A percentile compares a stretch with the other conserved stretches of the same genome.
Conservation (phyloP, 495 filamentous ascomycete species). For the Tricharina praecox region DNA sequence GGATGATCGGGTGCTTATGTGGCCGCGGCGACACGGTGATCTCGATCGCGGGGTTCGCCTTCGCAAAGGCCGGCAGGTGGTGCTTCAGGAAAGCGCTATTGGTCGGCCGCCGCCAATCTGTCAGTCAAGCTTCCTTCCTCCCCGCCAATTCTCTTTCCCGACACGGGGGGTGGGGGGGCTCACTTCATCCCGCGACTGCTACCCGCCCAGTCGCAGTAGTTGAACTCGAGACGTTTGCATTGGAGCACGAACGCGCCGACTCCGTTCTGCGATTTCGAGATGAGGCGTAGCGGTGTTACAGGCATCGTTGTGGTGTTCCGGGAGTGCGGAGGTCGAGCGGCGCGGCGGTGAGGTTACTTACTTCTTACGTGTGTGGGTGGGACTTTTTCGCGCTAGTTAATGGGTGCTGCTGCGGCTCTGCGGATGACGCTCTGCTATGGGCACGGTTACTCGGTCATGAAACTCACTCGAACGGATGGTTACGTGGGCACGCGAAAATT, state of each 20-base stretch:
- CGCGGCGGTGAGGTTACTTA: too few relatives aligned
- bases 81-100: slow-evolving; percentile 62
- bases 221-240: slow-evolving; percentile 87
- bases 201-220: slow-evolving; percentile 91
- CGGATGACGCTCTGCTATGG: too few relatives aligned
- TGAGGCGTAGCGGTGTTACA: slow-evolving; percentile 17
- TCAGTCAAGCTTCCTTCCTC: too few relatives aligned
- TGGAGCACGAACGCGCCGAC: slow-evolving; percentile 91
- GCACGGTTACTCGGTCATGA: too few relatives aligned
- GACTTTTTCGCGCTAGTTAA: too few relatives aligned
- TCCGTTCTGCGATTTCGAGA: slow-evolving; percentile 55
- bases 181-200: slow-evolving; percentile 92
- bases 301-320: slow-evolving; percentile 10
- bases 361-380: too few relatives aligned
- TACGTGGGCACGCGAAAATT: too few relatives aligned
- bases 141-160: too few relatives aligned
- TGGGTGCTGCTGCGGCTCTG: too few relatives aligned
- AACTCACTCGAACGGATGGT: too few relatives aligned
- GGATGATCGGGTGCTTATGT: slow-evolving; percentile 67
- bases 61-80: slow-evolving; percentile 57
- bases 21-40: slow-evolving; percentile 80
- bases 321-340: too few relatives aligned
- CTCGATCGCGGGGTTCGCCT: slow-evolving; percentile 71
- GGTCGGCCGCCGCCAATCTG: too few relatives aligned
- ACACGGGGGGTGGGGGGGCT: slow-evolving; percentile 25